Evolutionary conservation across 257 asterid species (phyloP).

Genomic region (Perilla frutescens): DNA sequence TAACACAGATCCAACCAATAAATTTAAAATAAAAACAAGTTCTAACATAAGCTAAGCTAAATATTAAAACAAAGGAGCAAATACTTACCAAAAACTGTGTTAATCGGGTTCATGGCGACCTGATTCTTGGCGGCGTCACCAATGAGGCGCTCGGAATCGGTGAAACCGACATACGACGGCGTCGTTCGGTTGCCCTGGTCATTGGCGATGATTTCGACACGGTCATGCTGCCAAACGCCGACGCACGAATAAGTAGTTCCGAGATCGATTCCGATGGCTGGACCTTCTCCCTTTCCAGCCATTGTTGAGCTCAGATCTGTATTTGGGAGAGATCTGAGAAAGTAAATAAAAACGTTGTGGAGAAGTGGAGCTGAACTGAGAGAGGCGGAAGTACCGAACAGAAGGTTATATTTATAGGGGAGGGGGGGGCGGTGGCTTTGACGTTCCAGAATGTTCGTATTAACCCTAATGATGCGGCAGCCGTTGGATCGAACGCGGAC

Average conservation of each 20-base stretch:
- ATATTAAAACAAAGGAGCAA: background rate
- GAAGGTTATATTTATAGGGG: conserved; percentile 12
- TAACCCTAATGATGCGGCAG: conserved; percentile 35
- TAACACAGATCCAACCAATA: background rate
- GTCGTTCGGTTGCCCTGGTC: conserved; percentile 93
- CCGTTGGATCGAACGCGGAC: conserved; percentile 42
- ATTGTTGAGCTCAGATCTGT: conserved; percentile 39
- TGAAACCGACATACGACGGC: conserved; percentile 80
- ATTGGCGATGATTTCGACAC: conserved; percentile 87
- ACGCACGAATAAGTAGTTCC: conserved; percentile 91
- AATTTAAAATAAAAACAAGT: background rate
- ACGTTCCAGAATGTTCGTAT: conserved; percentile 61
- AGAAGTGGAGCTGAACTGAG: conserved; percentile 43
- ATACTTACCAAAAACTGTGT: conserved; percentile 79
- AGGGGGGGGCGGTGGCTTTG: background rate
- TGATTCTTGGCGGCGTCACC: conserved; percentile 97
- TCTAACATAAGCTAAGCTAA: background rate
- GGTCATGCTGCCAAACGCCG: conserved; percentile 95
- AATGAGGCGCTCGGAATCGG: conserved; percentile 77
- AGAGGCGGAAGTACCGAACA: background rate
- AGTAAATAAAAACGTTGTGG: background rate
- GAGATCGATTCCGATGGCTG: conserved; percentile 88
- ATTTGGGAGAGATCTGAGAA: conserved; percentile 25
- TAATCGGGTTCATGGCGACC: conserved; percentile 87
- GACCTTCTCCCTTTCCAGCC: conserved; percentile 90